Evolutionary conservation across 768 basidiomycete genomes (phyloP), one percentile per base, ranked within the genome.

Genomic region (Lactarius akahatsu): DNA sequence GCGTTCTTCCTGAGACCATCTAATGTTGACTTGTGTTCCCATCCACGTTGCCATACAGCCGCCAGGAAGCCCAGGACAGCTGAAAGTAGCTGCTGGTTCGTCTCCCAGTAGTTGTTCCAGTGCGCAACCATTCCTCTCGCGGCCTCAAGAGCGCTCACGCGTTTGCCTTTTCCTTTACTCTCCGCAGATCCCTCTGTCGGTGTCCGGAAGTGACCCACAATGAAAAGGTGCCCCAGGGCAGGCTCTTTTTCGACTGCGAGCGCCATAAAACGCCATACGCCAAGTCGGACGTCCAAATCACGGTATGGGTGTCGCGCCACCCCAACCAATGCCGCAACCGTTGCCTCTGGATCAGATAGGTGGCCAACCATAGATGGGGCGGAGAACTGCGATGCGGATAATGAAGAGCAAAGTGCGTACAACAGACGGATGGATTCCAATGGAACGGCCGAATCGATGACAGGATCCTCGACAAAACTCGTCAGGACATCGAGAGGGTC

Each of bases 241-340:
- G 96, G 94, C 73, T 95, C 94, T 67, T 88, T 89, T 71, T 92
- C 88, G 16, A 96, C 86, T 1, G 91, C 88, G 20, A 92, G 80
- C 0, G 90, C 78, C 45, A 96, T 87, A 69, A 96, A 89, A 68
- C 83, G 84, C 95, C 96, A 98, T 6, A 92, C 85, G 0, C 89
- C 84, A 59, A 83, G 88, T 23, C 90, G 86, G 38, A 92, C 81
- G 9, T 81, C 73, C 23, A 87, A 79, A 52, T 94, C 92, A 36
- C 93, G 89, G 69, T 90, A 92, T 0, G 92, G 91, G 72, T 93
- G 88, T 63, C 87, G 85, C 7, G 90, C 79, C 41, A 93, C 89
- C 26, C 85, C 83, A 2, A 94, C 87, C 23, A 94, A 77, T 0
- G 85, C 80, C 3, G 85, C 75, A 0, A 91, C 86, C 0, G 86